Evolutionary conservation across 2,329 filamentous ascomycete genomes (phyloP).

Genomic region (Colletotrichum somersetense): DNA sequence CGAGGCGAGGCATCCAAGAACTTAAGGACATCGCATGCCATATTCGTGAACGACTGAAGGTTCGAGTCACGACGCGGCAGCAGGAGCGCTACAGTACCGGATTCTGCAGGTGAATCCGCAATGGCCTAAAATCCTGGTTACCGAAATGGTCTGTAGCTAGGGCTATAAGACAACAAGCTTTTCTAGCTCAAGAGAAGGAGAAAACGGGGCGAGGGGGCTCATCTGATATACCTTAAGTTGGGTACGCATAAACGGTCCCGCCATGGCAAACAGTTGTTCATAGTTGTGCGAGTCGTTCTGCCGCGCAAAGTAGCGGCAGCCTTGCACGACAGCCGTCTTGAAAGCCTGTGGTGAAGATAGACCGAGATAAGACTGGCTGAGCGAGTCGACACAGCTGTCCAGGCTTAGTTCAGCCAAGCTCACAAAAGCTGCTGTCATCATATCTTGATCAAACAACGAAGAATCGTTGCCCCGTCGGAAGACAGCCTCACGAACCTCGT

Average conservation of each 20-base stretch:
- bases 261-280: conserved; percentile 66
- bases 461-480: conserved; percentile 67
- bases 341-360: conserved; percentile 69
- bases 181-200: no score
- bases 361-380: conserved; percentile 69
- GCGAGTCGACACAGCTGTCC: conserved; percentile 67
- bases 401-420: conserved; percentile 73
- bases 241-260: conserved; percentile 67
- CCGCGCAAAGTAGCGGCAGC: conserved; percentile 72
- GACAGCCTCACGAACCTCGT: conserved; percentile 75
- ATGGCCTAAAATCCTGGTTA: conserved; percentile 50
- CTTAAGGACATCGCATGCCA: conserved; percentile 66
- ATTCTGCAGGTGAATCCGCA: conserved; percentile 54
- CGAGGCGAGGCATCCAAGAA: conserved; percentile 67
- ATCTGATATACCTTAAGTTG: conserved; percentile 65
- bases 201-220: background rate
- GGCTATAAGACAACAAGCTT: background rate
- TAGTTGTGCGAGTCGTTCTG: conserved; percentile 64
- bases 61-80: conserved; percentile 57
- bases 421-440: conserved; percentile 76
- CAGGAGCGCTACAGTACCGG: conserved; percentile 48
- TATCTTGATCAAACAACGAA: conserved; percentile 70
- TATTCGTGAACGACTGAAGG: conserved; percentile 52
- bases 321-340: conserved; percentile 73
- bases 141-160: background rate